Evolutionary conservation across 768 basidiomycete species (phyloP), one percentile per base, ranked within the genome.

Genomic region (Cyclocybe cylindracea): DNA sequence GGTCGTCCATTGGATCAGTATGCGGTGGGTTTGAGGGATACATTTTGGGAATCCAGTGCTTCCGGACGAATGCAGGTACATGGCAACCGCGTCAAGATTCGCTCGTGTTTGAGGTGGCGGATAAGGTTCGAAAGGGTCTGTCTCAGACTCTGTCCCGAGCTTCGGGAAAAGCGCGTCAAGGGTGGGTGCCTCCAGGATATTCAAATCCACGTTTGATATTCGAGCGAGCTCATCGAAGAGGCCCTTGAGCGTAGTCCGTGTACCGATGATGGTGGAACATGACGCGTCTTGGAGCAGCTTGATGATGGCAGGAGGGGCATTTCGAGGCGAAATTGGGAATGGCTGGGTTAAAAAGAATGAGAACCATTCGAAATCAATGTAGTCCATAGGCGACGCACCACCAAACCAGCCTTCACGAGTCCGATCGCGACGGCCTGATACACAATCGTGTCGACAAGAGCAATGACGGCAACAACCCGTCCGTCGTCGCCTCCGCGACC

Each of bases 51-150:
- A 66, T 4, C 78, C 76, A 0, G 78, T 77, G 39, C 76, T 78
- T 29, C 78, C 78, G 7, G 80, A 80, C 0, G 80, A 80, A 50
- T 80, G 77, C 0, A 78, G 55, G 48, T 75, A 79, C 10, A 72
- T 39, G 33, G 66, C 48, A 13, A 66, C 40, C 34, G 67, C 60
- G 41, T 61, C 45, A 38, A 66, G 41, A 47, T 53, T 19, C 44
- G 54, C 46, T 10, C 24, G 24, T 1, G 32, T 24, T 2, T 14
- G 19, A 3, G 52, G 48, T 29, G 35, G 33, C 6, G 67, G 64
- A 35, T 69, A 73, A 2, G 64, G 57, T 6, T 44, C 31, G 42
- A 72, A 72, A 1, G 57, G 52, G 33, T 72, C 62, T 9, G 61
- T 51, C 11, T 39, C 13, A 1, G 49, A 61, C 49, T 77, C 75